A percentile compares a stretch with the other conserved stretches of the same genome.
Conservation (phyloP, 2,329 filamentous ascomycete genomes). For the Acephala macrosclerotiorum region DNA sequence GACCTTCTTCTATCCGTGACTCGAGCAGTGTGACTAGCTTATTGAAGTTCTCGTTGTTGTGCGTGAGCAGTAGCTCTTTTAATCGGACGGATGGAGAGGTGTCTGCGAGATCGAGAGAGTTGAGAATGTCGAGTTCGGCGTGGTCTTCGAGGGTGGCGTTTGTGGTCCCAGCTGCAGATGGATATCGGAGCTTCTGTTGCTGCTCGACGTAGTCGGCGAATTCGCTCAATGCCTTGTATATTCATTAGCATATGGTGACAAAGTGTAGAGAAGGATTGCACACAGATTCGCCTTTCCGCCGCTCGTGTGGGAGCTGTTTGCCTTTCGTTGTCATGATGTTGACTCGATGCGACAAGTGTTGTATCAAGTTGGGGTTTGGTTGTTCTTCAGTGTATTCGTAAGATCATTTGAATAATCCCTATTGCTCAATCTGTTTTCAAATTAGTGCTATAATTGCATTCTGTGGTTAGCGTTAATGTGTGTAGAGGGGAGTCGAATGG, state of each 20-base stretch:
- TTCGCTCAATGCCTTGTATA: constrained; percentile 77
- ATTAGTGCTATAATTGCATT: not conserved
- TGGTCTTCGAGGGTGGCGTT: constrained; percentile 65
- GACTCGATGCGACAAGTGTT: constrained; percentile 4
- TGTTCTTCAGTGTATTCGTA: constrained; percentile 27
- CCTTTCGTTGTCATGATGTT: constrained; percentile 59
- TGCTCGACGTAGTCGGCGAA: constrained; percentile 98
- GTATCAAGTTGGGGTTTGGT: constrained; percentile 14
- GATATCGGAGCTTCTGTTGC: constrained; percentile 80
- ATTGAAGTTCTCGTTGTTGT: constrained; percentile 65
- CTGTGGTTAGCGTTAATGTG: not conserved
- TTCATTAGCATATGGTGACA: constrained; percentile 7
- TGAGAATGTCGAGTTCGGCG: constrained; percentile 87
- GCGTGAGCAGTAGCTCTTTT: constrained; percentile 76
- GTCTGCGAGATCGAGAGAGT: constrained; percentile 78
- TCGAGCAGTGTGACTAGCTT: constrained; percentile 72
- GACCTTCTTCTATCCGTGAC: constrained; percentile 78
- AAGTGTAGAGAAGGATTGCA: constrained; percentile 36
- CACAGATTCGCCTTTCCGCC: constrained; percentile 87
- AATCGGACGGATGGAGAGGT: constrained; percentile 71
- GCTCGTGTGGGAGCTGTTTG: constrained; percentile 74
- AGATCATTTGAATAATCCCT: constrained; percentile 24
- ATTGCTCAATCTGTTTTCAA: not conserved
- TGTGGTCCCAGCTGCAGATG: constrained; percentile 43
- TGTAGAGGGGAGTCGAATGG: not conserved